phyloP scores from a whole-genome alignment of 1,139 yeast genomes.

The Pichia sp. region DNA sequence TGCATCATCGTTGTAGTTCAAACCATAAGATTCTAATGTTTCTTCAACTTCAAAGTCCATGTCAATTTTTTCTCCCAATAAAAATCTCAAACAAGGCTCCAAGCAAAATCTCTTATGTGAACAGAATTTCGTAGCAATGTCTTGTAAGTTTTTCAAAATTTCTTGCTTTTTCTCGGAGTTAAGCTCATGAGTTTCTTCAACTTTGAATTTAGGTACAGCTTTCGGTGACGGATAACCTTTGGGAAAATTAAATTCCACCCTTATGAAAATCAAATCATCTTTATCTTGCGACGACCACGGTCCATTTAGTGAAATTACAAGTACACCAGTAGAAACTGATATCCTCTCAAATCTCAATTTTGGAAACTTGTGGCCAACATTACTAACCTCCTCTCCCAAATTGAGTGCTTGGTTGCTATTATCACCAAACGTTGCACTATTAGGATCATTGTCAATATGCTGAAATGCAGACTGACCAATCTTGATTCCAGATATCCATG shows the following conservation, averaged over 20 bases:
- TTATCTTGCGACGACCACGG: slow-evolving; percentile 53
- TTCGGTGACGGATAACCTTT: slow-evolving; percentile 59
- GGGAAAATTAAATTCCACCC: slow-evolving; percentile 69
- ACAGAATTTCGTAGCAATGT: slow-evolving; percentile 56
- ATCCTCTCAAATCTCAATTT: slow-evolving; percentile 81
- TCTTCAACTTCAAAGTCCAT: slow-evolving; percentile 36
- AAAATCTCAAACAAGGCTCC: slow-evolving; percentile 71
- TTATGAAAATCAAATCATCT: slow-evolving; percentile 61
- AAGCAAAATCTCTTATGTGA: slow-evolving; percentile 62
- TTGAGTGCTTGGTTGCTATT: slow-evolving; percentile 52
- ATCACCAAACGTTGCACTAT: slow-evolving; percentile 30
- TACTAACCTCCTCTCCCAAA: slow-evolving; percentile 85
- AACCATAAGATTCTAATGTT: slow-evolving; percentile 14
- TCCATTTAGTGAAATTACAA: slow-evolving; percentile 72
- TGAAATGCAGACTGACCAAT: slow-evolving; percentile 47
- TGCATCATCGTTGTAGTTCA: slow-evolving; percentile 30
- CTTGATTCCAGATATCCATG: slow-evolving; percentile 92
- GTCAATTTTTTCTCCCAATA: slow-evolving; percentile 77
- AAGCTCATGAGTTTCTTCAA: slow-evolving; percentile 77
- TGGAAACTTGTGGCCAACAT: slow-evolving; percentile 88
- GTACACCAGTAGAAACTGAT: slow-evolving; percentile 78
- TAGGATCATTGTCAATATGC: slow-evolving; percentile 28
- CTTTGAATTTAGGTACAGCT: slow-evolving; percentile 50
- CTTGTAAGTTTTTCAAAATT: slow-evolving; percentile 47
- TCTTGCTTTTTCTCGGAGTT: slow-evolving; percentile 43